Evolutionary conservation across 2,329 filamentous ascomycete species (phyloP).

Genomic region (Colletotrichum sp.): DNA sequence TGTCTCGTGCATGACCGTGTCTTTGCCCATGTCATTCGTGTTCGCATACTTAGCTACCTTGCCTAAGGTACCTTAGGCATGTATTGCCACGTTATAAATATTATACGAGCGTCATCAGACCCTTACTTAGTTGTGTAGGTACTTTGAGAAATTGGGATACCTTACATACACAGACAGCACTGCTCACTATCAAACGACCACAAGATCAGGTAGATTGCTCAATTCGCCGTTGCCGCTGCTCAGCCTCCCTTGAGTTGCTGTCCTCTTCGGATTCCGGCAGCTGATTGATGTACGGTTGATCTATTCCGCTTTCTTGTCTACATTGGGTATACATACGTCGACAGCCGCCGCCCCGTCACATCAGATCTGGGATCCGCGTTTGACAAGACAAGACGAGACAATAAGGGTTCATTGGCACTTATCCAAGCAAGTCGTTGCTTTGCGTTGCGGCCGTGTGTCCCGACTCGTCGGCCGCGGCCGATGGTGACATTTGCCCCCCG

Average conservation of each 20-base stretch:
- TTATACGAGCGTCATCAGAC: not conserved
- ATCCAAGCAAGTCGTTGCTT: not conserved
- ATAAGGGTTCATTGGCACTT: not conserved
- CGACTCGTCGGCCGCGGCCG: conserved; percentile 1
- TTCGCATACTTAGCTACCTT: not conserved
- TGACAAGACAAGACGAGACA: not conserved
- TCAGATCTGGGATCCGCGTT: conserved; percentile 4
- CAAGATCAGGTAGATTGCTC: not conserved
- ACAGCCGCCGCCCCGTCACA: not conserved
- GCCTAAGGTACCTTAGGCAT: not conserved
- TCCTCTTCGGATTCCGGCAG: not conserved
- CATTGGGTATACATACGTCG: not conserved
- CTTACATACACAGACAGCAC: not conserved
- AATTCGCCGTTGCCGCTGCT: not conserved
- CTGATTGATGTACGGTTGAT: not conserved
- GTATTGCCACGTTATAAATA: not conserved
- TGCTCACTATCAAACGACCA: not conserved
- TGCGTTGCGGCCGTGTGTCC: not conserved
- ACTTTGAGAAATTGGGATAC: not conserved
- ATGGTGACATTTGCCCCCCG: not conserved
- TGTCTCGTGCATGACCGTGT: not conserved
- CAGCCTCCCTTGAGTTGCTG: not conserved
- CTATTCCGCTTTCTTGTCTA: not conserved
- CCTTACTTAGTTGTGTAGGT: not conserved
- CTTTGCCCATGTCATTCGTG: not conserved